Conservation (phyloP, 2,329 filamentous ascomycete genomes). For the Cladosporium phlei region DNA sequence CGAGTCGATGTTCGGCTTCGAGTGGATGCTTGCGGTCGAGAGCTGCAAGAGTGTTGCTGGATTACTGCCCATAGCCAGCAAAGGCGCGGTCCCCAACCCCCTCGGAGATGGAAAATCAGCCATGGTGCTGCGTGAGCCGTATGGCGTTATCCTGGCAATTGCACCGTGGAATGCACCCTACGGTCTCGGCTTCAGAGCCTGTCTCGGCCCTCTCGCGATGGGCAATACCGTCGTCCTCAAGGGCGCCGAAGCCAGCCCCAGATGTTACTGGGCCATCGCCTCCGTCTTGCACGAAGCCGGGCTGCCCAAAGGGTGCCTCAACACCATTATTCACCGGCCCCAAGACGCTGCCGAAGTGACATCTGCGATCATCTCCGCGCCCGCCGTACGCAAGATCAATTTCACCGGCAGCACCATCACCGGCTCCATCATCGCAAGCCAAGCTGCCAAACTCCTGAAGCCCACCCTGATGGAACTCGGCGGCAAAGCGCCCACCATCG, state of each 20-base stretch:
- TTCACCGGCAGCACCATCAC: conserved; percentile 63
- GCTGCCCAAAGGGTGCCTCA: too few relatives aligned
- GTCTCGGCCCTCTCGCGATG: not conserved
- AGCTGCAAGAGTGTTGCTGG: not conserved
- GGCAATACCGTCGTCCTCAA: not conserved
- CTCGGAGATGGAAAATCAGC: not conserved
- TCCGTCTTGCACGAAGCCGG: not conserved
- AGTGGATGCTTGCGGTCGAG: too few relatives aligned
- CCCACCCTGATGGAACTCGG: conserved; percentile 54
- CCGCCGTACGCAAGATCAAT: too few relatives aligned
- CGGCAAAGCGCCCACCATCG: conserved; percentile 50
- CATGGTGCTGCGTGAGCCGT: not conserved
- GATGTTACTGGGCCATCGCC: not conserved
- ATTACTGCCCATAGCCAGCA: not conserved
- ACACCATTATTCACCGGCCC: too few relatives aligned
- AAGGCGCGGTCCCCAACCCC: too few relatives aligned
- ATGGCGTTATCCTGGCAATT: not conserved
- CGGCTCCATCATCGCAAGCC: conserved; percentile 43
- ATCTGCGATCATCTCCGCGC: too few relatives aligned
- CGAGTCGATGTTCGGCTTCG: too few relatives aligned
- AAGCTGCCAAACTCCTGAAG: conserved; percentile 53
- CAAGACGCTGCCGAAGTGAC: too few relatives aligned
- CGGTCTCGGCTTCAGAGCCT: not conserved
- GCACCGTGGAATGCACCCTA: not conserved
- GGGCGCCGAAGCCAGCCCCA: not conserved